Base-by-base conservation (phyloP, 164 flowering plant genomes). In the Magnolia officinalis region DNA sequence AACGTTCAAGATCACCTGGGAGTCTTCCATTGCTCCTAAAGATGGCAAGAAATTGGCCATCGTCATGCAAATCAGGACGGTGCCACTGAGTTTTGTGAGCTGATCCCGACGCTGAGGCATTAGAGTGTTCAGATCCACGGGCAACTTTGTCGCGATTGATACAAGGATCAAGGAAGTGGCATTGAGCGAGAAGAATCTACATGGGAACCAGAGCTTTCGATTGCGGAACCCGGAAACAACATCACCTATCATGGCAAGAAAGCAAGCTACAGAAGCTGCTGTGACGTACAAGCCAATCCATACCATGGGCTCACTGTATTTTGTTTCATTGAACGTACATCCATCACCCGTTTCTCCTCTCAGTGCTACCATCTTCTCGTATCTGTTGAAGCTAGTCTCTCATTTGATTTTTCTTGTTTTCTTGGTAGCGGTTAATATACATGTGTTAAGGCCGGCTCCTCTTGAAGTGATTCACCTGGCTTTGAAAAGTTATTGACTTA, bases 31-130 rank as follows among this genome's bases (percentile, higher is more conserved):
- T 29, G 77, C 21, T 7, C 93, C 93, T 50, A 90, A 73, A 49
- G 92, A 90, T 65, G 93, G 90, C 86, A 91, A 81, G n/a, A 85
- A 85, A 64, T 89, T 86, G 66, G 81, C 92, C 82, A 88, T 89
- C 3, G 81, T 79, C 0, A 84, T 85, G 75, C 90, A 90, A 71
- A 89, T 76, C 69, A 91, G 70, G 67, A 77, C 89, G 1, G 84
- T 66, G 75, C 88, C 84, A 83, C 90, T 90, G 52, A 90, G 89
- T 67, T 91, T 91, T 6, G 89, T 77, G 1, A 89, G 86, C 83
- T 90, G 93, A 61, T 91, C 92, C 4, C 81, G 75, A 37, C 78
- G 61, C 14, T 84, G 67, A 21, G 89, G 91, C 92, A 91, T 88
- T 31, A 88, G 24, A 6, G 93, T 87, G 50, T 88, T 91, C 7